Evolutionary conservation across 2,329 filamentous ascomycete species (phyloP).

Genomic region (Alternaria sp.): DNA sequence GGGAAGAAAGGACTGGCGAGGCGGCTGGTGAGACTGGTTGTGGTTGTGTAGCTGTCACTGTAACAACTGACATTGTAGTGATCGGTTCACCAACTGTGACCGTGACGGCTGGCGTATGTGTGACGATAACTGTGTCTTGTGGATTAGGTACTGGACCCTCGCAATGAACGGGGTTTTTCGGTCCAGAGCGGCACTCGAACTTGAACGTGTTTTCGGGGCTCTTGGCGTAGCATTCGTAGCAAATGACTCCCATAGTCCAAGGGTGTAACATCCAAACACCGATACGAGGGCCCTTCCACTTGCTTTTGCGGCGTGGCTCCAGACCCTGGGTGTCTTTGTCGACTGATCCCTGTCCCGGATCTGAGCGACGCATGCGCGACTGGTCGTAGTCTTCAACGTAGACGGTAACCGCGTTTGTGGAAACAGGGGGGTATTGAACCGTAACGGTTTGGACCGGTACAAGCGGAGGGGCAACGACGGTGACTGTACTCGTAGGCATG

Average conservation of each 20-base stretch:
- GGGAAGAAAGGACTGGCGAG: background rate
- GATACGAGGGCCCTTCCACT: constrained; percentile 15
- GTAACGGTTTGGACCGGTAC: background rate
- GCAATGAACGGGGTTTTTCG: constrained; percentile 13
- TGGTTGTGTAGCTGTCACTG: background rate
- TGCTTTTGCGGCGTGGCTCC: constrained; percentile 13
- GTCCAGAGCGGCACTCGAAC: constrained; percentile 32
- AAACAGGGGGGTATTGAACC: background rate
- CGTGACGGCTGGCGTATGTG: constrained; percentile 6
- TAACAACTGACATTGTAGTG: constrained; percentile 3
- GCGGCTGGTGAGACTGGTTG: background rate
- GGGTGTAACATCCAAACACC: constrained; percentile 42
- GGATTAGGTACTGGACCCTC: constrained; percentile 8
- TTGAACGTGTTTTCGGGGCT: constrained; percentile 15
- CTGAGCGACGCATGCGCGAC: background rate
- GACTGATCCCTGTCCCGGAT: background rate
- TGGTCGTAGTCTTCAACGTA: background rate
- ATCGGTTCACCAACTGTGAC: constrained; percentile 1
- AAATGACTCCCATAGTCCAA: constrained; percentile 30
- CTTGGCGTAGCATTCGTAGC: constrained; percentile 39
- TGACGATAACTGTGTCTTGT: constrained; percentile 10
- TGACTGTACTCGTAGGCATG: background rate
- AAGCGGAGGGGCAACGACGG: background rate
- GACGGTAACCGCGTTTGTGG: background rate
- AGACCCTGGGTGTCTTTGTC: background rate